A percentile compares a stretch with the other conserved stretches of the same genome.
Evolutionary conservation across 805 yeast species (phyloP).

Genomic region (Pichia scutulata): DNA sequence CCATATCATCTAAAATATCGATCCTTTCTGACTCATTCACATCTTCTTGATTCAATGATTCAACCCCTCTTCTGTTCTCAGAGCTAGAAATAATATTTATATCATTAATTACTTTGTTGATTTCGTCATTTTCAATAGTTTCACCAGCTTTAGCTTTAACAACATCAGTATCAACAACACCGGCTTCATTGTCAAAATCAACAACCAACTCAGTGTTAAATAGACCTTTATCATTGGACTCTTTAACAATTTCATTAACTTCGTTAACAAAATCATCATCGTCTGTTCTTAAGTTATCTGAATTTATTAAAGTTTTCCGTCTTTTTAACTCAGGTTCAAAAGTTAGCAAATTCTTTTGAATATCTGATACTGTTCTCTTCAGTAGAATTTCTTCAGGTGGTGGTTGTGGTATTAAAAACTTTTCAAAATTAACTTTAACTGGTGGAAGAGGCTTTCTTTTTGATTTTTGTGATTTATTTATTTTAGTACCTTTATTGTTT

Average conservation of each 20-base stretch:
- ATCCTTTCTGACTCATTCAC: neutral
- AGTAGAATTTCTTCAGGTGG: constrained; percentile 8
- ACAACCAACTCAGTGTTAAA: neutral
- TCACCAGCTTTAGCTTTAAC: no score
- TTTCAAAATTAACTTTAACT: constrained; percentile 10
- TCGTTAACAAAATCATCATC: neutral
- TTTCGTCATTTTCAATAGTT: neutral
- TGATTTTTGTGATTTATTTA: neutral
- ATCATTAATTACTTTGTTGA: neutral
- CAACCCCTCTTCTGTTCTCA: neutral
- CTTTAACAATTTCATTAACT: neutral
- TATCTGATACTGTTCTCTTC: constrained; percentile 10
- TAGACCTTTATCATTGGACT: neutral
- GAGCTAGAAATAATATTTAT: neutral
- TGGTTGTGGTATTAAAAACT: constrained; percentile 16
- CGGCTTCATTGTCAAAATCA: neutral
- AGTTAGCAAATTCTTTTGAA: neutral
- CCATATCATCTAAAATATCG: neutral
- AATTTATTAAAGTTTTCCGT: neutral
- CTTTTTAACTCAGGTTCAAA: neutral
- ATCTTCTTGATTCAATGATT: neutral
- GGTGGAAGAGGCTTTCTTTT: constrained; percentile 4
- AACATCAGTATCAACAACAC: neutral
- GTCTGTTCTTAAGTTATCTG: neutral
- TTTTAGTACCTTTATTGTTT: neutral